Conservation (phyloP, 352 stramenopile species). For the Pythium plurisporium region DNA sequence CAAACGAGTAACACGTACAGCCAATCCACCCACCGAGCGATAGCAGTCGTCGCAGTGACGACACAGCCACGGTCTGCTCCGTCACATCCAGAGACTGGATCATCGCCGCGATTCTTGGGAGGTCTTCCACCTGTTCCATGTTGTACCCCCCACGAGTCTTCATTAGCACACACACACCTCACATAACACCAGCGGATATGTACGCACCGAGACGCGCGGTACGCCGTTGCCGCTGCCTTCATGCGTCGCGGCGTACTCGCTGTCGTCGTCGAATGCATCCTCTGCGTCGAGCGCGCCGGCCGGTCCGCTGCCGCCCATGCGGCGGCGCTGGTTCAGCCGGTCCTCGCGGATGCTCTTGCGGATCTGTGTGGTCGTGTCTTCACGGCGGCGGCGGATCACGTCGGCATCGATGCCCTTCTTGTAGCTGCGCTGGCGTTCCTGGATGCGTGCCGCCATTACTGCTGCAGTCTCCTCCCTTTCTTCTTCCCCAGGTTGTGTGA, state of each 20-base stretch:
- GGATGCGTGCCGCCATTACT: slow-evolving; percentile 29
- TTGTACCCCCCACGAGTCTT: no score
- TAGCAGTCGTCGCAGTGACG: slow-evolving; percentile 95
- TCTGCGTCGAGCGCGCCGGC: slow-evolving; percentile 4
- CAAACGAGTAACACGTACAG: neutral
- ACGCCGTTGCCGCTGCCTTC: slow-evolving; percentile 1
- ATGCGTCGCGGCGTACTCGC: slow-evolving; percentile 5
- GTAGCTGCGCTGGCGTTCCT: slow-evolving; percentile 78
- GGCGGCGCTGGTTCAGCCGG: slow-evolving; percentile 78
- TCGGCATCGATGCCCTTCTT: slow-evolving; percentile 88
- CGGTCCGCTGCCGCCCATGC: slow-evolving; percentile 38
- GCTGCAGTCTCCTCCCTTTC: neutral
- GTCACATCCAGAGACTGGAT: slow-evolving; percentile 92
- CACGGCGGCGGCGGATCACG: slow-evolving; percentile 63
- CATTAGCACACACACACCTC: no score
- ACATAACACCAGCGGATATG: no score
- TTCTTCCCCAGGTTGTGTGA: neutral
- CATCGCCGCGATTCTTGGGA: slow-evolving; percentile 93
- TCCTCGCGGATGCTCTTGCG: slow-evolving; percentile 85
- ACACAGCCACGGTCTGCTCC: slow-evolving; percentile 93
- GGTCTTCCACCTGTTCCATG: slow-evolving; percentile 81
- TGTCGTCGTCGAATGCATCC: slow-evolving; percentile 21
- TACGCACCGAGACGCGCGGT: slow-evolving; percentile 17
- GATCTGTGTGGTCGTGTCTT: slow-evolving; percentile 84
- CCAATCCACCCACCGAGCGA: slow-evolving; percentile 83